A percentile compares a stretch with the other conserved stretches of the same genome.
Evolutionary conservation across 176 grass and related monocot species (phyloP).

Genomic region (Thinopyrum elongatum): DNA sequence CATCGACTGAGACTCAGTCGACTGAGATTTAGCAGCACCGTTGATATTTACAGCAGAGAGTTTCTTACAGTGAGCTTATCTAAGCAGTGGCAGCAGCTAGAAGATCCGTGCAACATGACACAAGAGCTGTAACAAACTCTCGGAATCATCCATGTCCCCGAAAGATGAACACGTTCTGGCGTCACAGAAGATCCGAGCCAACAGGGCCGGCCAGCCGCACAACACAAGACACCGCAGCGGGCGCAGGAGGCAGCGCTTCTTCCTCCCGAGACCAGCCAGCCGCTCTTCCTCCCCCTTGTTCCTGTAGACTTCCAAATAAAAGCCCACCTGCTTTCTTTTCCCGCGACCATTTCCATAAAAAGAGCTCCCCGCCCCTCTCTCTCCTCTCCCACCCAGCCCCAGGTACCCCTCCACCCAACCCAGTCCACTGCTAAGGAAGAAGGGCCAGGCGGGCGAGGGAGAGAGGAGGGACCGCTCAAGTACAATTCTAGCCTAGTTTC

Average conservation of each 20-base stretch:
- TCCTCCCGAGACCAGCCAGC: background rate
- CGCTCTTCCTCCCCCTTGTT: background rate
- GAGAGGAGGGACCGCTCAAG: constrained; percentile 17
- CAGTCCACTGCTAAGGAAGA: constrained; percentile 28
- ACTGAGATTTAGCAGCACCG: too few relatives aligned
- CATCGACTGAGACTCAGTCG: too few relatives aligned
- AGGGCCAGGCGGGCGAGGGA: background rate
- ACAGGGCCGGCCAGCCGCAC: background rate
- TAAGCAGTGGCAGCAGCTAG: background rate
- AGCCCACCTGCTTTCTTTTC: constrained; percentile 48
- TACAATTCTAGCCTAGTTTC: constrained; percentile 49
- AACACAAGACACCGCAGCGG: background rate
- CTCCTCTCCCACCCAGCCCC: constrained; percentile 13
- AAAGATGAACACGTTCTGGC: constrained; percentile 16
- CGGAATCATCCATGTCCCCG: constrained; percentile 1
- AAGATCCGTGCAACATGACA: background rate
- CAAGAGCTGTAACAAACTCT: background rate
- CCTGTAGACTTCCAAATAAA: constrained; percentile 49
- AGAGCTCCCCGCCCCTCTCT: constrained; percentile 27
- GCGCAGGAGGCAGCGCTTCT: background rate
- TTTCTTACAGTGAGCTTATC: background rate
- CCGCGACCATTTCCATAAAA: constrained; percentile 62
- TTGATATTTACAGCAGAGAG: background rate
- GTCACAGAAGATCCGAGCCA: constrained; percentile 28
- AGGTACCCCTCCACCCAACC: constrained; percentile 20